Percentiles rank a stretch among this genome's conserved stretches.
phyloP scores from a whole-genome alignment of 148 eudicot species.

The Simmondsia chinensis region DNA sequence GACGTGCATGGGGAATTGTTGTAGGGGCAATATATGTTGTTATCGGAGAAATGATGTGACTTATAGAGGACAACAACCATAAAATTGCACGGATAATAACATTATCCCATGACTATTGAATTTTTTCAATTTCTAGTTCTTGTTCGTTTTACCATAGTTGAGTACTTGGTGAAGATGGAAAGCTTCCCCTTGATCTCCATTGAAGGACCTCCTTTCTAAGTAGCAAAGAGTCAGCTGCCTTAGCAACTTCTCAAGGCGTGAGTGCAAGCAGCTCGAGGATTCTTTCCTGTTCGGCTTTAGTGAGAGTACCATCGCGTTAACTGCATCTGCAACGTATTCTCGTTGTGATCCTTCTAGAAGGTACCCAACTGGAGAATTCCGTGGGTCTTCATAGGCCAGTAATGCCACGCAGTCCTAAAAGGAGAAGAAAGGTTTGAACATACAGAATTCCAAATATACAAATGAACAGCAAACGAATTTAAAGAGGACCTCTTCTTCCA shows the following conservation, averaged over 20 bases:
- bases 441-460: no score
- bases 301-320: slow-evolving; percentile 69
- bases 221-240: slow-evolving; percentile 76
- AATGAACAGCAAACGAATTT: no score
- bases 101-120: no score
- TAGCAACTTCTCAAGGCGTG: slow-evolving; percentile 67
- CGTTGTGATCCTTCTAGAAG: slow-evolving; percentile 71
- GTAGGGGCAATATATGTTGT: no score
- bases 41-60: no score
- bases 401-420: slow-evolving; percentile 77
- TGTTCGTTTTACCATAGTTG: slow-evolving; percentile 28
- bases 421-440: neutral
- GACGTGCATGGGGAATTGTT: no score
- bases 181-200: slow-evolving; percentile 87
- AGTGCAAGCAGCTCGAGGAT: slow-evolving; percentile 42
- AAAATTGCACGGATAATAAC: no score
- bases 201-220: slow-evolving; percentile 65
- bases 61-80: no score
- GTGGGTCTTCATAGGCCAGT: slow-evolving; percentile 81
- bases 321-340: slow-evolving; percentile 82
- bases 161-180: slow-evolving; percentile 55
- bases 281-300: slow-evolving; percentile 54
- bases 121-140: slow-evolving; percentile 3
- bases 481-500: no score
- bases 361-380: slow-evolving; percentile 63